Conservation (phyloP, 2,329 filamentous ascomycete species). For the Colletotrichum plurivorum region DNA sequence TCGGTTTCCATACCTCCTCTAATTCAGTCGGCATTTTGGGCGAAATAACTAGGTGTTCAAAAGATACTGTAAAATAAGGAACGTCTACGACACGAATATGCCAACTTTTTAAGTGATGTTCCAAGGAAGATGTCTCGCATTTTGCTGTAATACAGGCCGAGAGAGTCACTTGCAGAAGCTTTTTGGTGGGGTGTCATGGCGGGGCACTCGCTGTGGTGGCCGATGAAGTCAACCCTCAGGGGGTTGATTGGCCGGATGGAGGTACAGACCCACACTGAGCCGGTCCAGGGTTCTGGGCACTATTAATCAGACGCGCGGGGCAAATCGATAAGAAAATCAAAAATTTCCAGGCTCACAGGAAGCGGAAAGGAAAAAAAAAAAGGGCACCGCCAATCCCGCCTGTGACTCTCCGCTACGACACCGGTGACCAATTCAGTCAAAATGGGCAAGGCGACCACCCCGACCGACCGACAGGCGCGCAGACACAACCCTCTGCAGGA, state of each 20-base stretch:
- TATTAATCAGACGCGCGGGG: slow-evolving; percentile 41
- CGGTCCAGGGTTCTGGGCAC: slow-evolving; percentile 39
- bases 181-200: slow-evolving; percentile 41
- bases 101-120: slow-evolving; percentile 22
- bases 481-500: slow-evolving; percentile 94
- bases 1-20: slow-evolving; percentile 72
- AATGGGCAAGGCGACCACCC: slow-evolving; percentile 86
- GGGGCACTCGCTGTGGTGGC: slow-evolving; percentile 37
- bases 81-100: background rate
- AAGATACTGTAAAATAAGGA: background rate
- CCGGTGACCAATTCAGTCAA: slow-evolving; percentile 42
- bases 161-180: slow-evolving; percentile 41
- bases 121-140: slow-evolving; percentile 26
- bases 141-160: slow-evolving; percentile 34
- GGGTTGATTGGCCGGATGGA: slow-evolving; percentile 29
- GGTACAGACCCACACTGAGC: slow-evolving; percentile 1
- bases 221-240: slow-evolving; percentile 35
- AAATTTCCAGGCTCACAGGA: slow-evolving; percentile 40
- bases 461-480: slow-evolving; percentile 70
- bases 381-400: slow-evolving; percentile 26
- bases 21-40: slow-evolving; percentile 79
- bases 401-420: slow-evolving; percentile 31
- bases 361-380: slow-evolving; percentile 17
- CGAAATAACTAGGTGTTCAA: background rate
- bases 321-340: slow-evolving; percentile 52